These are phyloP conservation scores for Acephala macrosclerotiorum DNA, from an alignment of 2,329 filamentous ascomycete genomes.

Conservation along the genomic window DNA sequence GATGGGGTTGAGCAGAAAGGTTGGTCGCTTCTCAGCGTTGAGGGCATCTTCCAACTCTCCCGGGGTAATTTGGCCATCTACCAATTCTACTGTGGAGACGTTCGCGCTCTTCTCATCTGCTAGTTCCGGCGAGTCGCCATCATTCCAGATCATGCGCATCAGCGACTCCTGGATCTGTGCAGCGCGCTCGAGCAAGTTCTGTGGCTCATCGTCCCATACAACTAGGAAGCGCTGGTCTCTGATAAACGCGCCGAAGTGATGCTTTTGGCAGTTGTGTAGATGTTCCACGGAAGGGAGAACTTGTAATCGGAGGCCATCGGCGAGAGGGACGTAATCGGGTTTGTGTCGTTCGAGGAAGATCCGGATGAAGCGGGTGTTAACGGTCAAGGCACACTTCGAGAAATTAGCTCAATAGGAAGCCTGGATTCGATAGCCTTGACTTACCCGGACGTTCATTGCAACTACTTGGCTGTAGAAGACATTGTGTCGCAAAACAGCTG, in stretches of 20 bases:
- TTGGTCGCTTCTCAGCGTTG: constrained; percentile 51
- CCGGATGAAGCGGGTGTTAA: constrained; percentile 70
- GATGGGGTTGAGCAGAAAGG: constrained; percentile 61
- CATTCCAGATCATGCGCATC: constrained; percentile 65
- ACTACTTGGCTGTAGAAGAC: constrained; percentile 58
- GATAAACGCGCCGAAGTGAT: constrained; percentile 72
- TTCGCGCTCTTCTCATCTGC: constrained; percentile 36
- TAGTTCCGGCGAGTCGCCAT: constrained; percentile 49
- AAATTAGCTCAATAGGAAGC: constrained; percentile 21
- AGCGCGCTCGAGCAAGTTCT: constrained; percentile 59
- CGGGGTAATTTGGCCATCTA: constrained; percentile 39
- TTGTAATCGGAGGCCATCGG: constrained; percentile 65
- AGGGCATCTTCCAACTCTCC: constrained; percentile 44
- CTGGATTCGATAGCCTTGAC: constrained; percentile 36
- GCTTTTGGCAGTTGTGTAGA: constrained; percentile 66
- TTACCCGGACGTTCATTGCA: constrained; percentile 60
- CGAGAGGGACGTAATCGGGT: constrained; percentile 63
- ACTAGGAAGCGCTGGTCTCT: constrained; percentile 63
- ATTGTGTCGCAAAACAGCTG: constrained; percentile 52
- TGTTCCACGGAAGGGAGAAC: constrained; percentile 64
- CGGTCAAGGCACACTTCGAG: constrained; percentile 68
- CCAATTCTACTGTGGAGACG: constrained; percentile 31
- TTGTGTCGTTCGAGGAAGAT: constrained; percentile 60
- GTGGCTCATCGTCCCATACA: constrained; percentile 70
- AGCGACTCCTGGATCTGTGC: constrained; percentile 59